Percentiles rank a stretch among this genome's conserved stretches.
Evolutionary conservation across 306 rosid species (phyloP).

Genomic region (barrel medic (Medicago truncatula)): MtrunA17r5.0-ANR NC_053049.1:29616501-29617000

Average conservation of each 20-base stretch:
- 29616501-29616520: slow-evolving; percentile 54
- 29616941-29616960: neutral
- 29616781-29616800: too few relatives aligned
- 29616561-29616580: slow-evolving; percentile 74
- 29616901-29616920: neutral
- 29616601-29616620: slow-evolving; percentile 83
- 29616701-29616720: slow-evolving; percentile 64
- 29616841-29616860: too few relatives aligned
- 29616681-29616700: slow-evolving; percentile 88
- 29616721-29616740: neutral
- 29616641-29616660: slow-evolving; percentile 91
- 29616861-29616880: too few relatives aligned
- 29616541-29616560: slow-evolving; percentile 83
- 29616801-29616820: too few relatives aligned
- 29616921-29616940: neutral
- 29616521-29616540: slow-evolving; percentile 93
- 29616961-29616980: neutral
- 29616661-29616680: slow-evolving; percentile 91
- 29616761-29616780: too few relatives aligned
- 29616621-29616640: slow-evolving; percentile 76
- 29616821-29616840: too few relatives aligned
- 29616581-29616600: slow-evolving; percentile 68
- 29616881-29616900: too few relatives aligned
- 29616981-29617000: too few relatives aligned
- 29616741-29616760: neutral